Conservation (phyloP, 371 early-diverging fungal genomes). For the Amoeboaphelidium occidentale region DNA sequence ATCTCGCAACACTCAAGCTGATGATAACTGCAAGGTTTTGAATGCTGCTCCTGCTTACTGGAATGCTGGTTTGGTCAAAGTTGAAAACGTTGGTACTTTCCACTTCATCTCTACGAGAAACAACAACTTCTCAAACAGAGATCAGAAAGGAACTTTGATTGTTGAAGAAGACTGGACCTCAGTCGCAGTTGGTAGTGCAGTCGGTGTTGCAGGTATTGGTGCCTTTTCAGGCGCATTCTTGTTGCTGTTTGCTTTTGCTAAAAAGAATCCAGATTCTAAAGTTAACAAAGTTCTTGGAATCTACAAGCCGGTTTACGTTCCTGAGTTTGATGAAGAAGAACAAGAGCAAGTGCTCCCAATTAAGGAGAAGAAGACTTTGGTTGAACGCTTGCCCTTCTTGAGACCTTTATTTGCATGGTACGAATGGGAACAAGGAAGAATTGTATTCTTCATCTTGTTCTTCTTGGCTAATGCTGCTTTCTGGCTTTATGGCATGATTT, state of each 20-base stretch:
- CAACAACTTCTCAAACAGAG: conserved; percentile 13
- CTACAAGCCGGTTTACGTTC: neutral
- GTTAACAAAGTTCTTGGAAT: neutral
- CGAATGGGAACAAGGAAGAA: conserved; percentile 6
- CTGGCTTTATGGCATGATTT: conserved; percentile 7
- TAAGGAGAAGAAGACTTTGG: neutral
- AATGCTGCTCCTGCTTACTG: conserved; percentile 7
- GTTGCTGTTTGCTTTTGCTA: neutral
- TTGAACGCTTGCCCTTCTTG: neutral
- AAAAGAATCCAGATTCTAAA: neutral
- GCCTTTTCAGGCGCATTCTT: neutral
- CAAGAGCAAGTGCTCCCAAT: neutral
- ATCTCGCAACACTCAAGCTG: neutral
- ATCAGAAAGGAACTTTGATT: conserved; percentile 7
- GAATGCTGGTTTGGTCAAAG: conserved; percentile 6
- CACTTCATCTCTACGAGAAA: conserved; percentile 9
- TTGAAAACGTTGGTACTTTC: conserved; percentile 7
- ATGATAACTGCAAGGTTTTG: conserved; percentile 3
- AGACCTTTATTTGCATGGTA: conserved; percentile 3
- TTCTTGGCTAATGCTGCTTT: conserved; percentile 2
- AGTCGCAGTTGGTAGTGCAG: conserved; percentile 4
- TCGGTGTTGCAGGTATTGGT: conserved; percentile 3
- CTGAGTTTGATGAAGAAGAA: neutral
- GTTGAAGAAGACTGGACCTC: conserved; percentile 2
- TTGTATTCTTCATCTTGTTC: conserved; percentile 4